Conservation (phyloP, 2,329 filamentous ascomycete species). For the Conoideocrella luteorostrata region DNA sequence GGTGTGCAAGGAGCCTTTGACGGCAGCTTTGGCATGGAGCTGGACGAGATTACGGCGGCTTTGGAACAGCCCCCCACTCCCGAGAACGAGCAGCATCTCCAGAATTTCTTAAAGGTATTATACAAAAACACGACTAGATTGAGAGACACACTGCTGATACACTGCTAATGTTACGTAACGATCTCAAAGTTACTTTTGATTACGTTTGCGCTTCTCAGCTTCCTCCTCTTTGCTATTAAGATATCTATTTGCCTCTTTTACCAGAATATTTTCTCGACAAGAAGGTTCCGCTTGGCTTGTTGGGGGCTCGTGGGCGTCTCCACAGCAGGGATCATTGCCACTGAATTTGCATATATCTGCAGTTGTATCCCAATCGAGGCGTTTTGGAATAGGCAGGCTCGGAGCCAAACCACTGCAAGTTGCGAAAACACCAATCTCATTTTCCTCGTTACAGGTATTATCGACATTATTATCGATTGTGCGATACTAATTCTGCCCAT, state of each 20-base stretch:
- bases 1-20: neutral
- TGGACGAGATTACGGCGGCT: neutral
- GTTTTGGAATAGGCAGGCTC: neutral
- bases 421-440: neutral
- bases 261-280: neutral
- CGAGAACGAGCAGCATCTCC: neutral
- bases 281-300: neutral
- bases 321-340: neutral
- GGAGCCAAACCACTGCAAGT: neutral
- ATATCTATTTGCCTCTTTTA: neutral
- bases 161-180: neutral
- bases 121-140: neutral
- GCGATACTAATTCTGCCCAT: neutral
- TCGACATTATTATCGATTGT: neutral
- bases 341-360: neutral
- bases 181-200: neutral
- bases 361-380: neutral
- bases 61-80: neutral
- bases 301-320: neutral
- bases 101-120: neutral
- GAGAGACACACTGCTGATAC: neutral
- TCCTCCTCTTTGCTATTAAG: neutral
- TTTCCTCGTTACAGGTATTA: neutral
- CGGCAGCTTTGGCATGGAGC: neutral
- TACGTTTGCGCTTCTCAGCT: neutral